Conservation (phyloP, 805 yeast species). For the Saccharomycopsis synnaedendra region DNA sequence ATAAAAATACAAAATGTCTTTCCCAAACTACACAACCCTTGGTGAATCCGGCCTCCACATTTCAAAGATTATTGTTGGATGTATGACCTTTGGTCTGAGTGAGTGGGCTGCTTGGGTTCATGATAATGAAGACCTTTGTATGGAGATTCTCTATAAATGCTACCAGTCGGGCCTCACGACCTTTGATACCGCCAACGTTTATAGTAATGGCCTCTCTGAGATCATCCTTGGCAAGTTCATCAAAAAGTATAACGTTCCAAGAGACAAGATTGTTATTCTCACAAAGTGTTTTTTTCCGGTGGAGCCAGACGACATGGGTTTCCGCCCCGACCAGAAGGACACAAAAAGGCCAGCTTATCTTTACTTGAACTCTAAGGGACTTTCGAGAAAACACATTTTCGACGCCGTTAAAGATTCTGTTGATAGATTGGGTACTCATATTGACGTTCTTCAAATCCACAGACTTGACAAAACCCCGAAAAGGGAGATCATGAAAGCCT, state of each 20-base stretch:
- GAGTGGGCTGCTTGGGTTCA: constrained; percentile 32
- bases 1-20: not conserved
- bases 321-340: not conserved
- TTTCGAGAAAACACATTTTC: constrained; percentile 35
- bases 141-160: constrained; percentile 32
- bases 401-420: constrained; percentile 32
- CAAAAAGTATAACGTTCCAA: constrained; percentile 32
- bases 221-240: constrained; percentile 41
- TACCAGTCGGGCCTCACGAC: constrained; percentile 36
- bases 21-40: constrained; percentile 1
- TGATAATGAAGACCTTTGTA: constrained; percentile 34
- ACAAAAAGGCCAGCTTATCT: not conserved
- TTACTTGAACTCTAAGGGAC: constrained; percentile 24
- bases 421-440: constrained; percentile 39
- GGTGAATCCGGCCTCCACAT: constrained; percentile 40
- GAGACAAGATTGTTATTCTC: constrained; percentile 30
- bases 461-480: constrained; percentile 37
- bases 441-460: constrained; percentile 49
- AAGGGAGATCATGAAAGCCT: constrained; percentile 44
- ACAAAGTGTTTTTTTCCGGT: constrained; percentile 31
- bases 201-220: constrained; percentile 39
- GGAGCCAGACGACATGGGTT: constrained; percentile 17
- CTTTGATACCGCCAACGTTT: constrained; percentile 39
- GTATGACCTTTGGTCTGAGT: constrained; percentile 31
- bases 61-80: constrained; percentile 40